A percentile compares a stretch with the other conserved stretches of the same genome.
Evolutionary conservation across 2,329 filamentous ascomycete species (phyloP).

Genomic region (Nemania abortiva): DNA sequence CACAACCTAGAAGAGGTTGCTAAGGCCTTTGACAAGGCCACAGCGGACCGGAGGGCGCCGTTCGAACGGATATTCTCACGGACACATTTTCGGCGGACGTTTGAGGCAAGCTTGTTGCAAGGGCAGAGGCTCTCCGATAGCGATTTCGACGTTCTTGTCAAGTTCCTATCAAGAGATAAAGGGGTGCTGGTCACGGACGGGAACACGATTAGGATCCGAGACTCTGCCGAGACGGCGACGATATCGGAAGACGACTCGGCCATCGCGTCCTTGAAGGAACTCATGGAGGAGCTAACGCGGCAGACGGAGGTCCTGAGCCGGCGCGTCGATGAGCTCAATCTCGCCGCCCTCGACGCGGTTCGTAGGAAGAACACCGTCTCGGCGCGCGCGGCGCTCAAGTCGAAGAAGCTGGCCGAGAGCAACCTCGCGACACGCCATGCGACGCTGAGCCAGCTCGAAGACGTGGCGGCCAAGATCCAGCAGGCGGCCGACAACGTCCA

Average conservation of each 20-base stretch:
- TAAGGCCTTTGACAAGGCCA: constrained; percentile 63
- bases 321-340: constrained; percentile 74
- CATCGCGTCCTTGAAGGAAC: constrained; percentile 84
- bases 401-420: constrained; percentile 83
- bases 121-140: constrained; percentile 66
- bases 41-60: constrained; percentile 58
- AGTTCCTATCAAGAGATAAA: constrained; percentile 77
- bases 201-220: constrained; percentile 79
- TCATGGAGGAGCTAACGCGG: constrained; percentile 79
- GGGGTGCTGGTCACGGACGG: constrained; percentile 69
- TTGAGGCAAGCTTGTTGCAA: constrained; percentile 64
- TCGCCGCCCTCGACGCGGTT: constrained; percentile 77
- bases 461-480: constrained; percentile 84
- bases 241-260: constrained; percentile 84
- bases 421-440: constrained; percentile 78
- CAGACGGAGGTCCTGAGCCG: constrained; percentile 75
- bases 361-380: constrained; percentile 77
- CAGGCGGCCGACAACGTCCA: constrained; percentile 87
- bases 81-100: constrained; percentile 71
- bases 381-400: constrained; percentile 82
- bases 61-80: constrained; percentile 77
- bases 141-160: constrained; percentile 78
- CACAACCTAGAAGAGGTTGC: constrained; percentile 71
- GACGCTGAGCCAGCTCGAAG: constrained; percentile 84
- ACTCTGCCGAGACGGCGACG: constrained; percentile 53